A percentile compares a stretch with the other conserved stretches of the same genome.
phyloP scores from a whole-genome alignment of 495 filamentous ascomycete genomes.

The Barbatosphaeria neglecta region DNA sequence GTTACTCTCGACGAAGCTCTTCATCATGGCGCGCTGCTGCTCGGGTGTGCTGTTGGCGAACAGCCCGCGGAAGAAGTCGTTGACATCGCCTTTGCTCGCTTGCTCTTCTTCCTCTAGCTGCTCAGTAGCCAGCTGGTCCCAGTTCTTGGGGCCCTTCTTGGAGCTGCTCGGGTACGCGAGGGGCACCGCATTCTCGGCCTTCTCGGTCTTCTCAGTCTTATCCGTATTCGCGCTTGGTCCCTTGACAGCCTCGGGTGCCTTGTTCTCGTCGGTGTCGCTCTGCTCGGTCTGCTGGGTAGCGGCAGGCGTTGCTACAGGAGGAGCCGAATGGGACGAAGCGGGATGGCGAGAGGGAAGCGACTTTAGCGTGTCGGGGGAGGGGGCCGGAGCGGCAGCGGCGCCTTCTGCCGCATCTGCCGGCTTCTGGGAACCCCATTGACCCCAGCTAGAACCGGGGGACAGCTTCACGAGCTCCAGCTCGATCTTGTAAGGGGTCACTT shows the following conservation, averaged over 20 bases:
- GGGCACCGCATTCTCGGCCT: slow-evolving; percentile 3
- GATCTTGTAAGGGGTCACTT: slow-evolving; percentile 69
- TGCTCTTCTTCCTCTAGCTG: slow-evolving; percentile 42
- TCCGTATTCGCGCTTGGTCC: too few species aligned
- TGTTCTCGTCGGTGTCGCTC: slow-evolving; percentile 3
- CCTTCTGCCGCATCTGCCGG: not conserved
- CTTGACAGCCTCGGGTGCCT: not conserved
- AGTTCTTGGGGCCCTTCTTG: slow-evolving; percentile 71
- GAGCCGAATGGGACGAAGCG: too few species aligned
- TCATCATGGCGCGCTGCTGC: slow-evolving; percentile 88
- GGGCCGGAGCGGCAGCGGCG: not conserved
- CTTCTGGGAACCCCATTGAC: slow-evolving; percentile 22
- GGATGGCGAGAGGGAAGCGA: too few species aligned
- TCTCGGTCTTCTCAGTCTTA: too few species aligned
- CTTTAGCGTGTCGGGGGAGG: too few species aligned
- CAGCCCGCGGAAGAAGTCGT: slow-evolving; percentile 83
- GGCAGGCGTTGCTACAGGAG: too few species aligned
- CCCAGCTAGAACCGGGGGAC: slow-evolving; percentile 63
- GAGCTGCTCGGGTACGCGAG: slow-evolving; percentile 87
- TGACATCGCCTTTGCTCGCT: slow-evolving; percentile 57
- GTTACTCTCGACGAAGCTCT: slow-evolving; percentile 88
- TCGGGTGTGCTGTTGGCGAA: slow-evolving; percentile 72
- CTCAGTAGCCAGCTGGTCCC: slow-evolving; percentile 57
- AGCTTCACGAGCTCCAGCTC: slow-evolving; percentile 68
- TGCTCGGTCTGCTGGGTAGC: not conserved